phyloP scores from a whole-genome alignment of 306 rosid species.

The Biancaea sappan region DNA sequence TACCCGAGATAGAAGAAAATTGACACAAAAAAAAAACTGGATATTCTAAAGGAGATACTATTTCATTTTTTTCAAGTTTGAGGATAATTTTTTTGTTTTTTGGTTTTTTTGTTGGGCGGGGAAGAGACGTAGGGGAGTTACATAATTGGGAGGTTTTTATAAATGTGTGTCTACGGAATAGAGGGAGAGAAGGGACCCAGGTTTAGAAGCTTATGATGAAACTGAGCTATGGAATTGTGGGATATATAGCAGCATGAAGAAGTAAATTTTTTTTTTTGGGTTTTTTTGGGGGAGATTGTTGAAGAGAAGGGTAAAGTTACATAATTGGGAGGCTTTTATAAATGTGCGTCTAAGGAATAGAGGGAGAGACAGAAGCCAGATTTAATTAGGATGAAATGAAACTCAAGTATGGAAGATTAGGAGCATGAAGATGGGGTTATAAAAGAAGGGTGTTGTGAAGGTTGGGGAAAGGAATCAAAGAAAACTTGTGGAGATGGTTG shows the following conservation, averaged over 20 bases:
- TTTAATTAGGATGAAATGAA: background rate
- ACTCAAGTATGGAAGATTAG: background rate
- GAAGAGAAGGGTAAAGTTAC: constrained; percentile 51
- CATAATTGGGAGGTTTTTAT: constrained; percentile 71
- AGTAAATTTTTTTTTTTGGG: constrained; percentile 5
- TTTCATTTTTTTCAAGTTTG: constrained; percentile 45
- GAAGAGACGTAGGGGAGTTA: constrained; percentile 42
- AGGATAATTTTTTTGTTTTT: constrained; percentile 21
- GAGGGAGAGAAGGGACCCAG: constrained; percentile 55
- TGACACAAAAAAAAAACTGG: background rate
- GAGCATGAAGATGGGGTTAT: background rate
- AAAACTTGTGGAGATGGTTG: constrained; percentile 34
- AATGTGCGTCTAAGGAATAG: background rate
- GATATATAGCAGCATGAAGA: background rate
- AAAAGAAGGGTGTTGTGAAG: background rate
- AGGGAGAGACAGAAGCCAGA: background rate
- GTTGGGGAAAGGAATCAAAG: constrained; percentile 41
- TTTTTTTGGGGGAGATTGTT: background rate
- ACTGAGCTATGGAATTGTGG: background rate
- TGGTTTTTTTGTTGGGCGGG: constrained; percentile 8
- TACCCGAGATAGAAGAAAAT: background rate
- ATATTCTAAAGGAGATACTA: background rate
- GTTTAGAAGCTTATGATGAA: constrained; percentile 2
- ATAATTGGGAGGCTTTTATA: constrained; percentile 44
- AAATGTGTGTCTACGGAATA: constrained; percentile 59